Evolutionary conservation across 176 grass and related monocot species (phyloP).

Genomic region (Triticum timopheevii): DNA sequence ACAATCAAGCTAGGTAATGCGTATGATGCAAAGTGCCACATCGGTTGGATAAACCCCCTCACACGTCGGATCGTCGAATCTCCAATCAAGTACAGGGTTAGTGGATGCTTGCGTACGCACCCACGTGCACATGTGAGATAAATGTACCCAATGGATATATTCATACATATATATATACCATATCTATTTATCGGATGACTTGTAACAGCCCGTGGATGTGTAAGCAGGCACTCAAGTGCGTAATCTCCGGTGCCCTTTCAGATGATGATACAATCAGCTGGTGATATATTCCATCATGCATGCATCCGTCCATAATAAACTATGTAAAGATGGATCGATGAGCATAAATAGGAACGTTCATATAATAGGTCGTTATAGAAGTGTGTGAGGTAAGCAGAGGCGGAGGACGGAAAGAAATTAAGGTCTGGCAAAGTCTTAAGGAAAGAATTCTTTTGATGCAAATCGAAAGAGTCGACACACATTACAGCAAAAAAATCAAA

Average conservation of each 20-base stretch:
- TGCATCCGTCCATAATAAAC: background rate
- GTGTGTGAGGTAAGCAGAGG: background rate
- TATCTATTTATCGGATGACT: conserved; percentile 23
- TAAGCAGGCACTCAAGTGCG: conserved; percentile 33
- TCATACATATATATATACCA: background rate
- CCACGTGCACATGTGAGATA: background rate
- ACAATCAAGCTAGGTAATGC: background rate
- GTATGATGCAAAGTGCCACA: conserved; percentile 29
- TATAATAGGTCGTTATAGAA: too few species aligned
- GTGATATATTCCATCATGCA: conserved; percentile 7
- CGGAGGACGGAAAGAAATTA: too few species aligned
- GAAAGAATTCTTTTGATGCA: too few species aligned
- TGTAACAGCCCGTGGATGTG: conserved; percentile 5
- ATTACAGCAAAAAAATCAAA: too few species aligned
- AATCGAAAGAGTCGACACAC: too few species aligned
- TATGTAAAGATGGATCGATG: background rate
- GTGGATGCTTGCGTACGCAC: conserved; percentile 10
- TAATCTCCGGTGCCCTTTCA: conserved; percentile 31
- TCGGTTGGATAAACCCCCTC: conserved; percentile 49
- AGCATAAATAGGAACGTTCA: background rate
- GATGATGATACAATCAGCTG: background rate
- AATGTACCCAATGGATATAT: background rate
- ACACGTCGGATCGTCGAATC: conserved; percentile 13
- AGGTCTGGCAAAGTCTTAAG: too few species aligned
- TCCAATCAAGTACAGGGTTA: conserved; percentile 13